Evolutionary conservation across 2,329 filamentous ascomycete genomes (phyloP).

Genomic region (Proliferodiscus dingleyae): DNA sequence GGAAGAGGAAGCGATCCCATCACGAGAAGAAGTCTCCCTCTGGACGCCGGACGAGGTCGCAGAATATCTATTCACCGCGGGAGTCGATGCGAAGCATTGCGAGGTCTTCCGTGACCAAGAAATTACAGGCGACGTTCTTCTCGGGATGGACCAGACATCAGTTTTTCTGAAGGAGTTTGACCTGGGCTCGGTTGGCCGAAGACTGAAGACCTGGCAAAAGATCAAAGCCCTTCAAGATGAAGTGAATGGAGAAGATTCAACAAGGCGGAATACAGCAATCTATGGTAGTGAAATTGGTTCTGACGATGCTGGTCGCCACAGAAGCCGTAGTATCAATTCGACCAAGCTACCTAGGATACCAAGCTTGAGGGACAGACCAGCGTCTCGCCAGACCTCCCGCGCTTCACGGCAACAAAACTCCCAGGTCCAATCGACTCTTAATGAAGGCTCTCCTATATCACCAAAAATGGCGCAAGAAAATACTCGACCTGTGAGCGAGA

Average conservation of each 20-base stretch:
- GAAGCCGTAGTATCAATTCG: conserved; percentile 36
- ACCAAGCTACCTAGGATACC: conserved; percentile 26
- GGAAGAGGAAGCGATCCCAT: conserved; percentile 72
- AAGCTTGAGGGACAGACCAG: conserved; percentile 26
- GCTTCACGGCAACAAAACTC: conserved; percentile 27
- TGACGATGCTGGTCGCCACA: conserved; percentile 44
- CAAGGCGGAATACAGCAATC: conserved; percentile 49
- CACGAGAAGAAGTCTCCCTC: conserved; percentile 64
- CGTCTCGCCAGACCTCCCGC: conserved; percentile 23
- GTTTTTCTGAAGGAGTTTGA: conserved; percentile 95
- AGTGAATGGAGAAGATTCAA: conserved; percentile 52
- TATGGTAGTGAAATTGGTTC: conserved; percentile 56
- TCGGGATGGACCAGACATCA: conserved; percentile 93
- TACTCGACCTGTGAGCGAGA: conserved; percentile 38
- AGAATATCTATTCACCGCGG: conserved; percentile 78
- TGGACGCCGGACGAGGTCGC: conserved; percentile 84
- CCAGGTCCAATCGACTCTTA: conserved; percentile 34
- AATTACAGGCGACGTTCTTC: conserved; percentile 85
- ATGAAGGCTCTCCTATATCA: conserved; percentile 39
- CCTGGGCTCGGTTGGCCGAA: conserved; percentile 80
- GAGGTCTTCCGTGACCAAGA: conserved; percentile 94
- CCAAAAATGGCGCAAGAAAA: conserved; percentile 33
- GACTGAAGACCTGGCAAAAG: conserved; percentile 94
- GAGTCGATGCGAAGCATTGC: conserved; percentile 85
- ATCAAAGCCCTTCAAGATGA: conserved; percentile 90